Percentiles rank a stretch among this genome's conserved stretches.
phyloP scores from a whole-genome alignment of 2,329 filamentous ascomycete species.

The Diaporthe eres region DNA sequence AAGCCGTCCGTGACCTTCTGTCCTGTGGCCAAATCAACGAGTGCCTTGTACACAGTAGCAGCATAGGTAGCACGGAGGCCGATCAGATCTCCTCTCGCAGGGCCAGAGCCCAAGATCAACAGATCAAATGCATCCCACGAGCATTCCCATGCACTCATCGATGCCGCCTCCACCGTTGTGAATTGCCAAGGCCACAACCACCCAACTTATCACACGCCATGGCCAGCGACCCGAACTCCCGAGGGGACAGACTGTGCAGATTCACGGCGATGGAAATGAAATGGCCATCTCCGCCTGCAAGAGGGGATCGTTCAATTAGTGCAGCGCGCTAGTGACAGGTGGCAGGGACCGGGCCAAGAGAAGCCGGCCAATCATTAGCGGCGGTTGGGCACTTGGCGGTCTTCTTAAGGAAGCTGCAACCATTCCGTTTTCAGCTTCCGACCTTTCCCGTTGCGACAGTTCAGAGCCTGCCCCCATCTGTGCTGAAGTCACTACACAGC shows the following conservation, averaged over 20 bases:
- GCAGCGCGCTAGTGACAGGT: conserved; percentile 4
- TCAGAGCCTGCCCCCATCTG: conserved; percentile 4
- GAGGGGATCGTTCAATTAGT: conserved; percentile 15
- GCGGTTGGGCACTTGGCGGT: conserved; percentile 11
- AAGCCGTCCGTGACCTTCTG: conserved; percentile 1
- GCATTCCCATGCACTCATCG: neutral
- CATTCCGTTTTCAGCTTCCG: conserved; percentile 28
- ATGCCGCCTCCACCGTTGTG: conserved; percentile 8
- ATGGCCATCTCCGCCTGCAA: conserved; percentile 20
- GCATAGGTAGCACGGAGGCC: conserved; percentile 22
- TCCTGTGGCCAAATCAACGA: neutral
- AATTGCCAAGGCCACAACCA: conserved; percentile 29
- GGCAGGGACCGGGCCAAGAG: conserved; percentile 15
- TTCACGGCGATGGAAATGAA: conserved; percentile 17
- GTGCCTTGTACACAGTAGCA: conserved; percentile 18
- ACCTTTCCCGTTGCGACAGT: conserved; percentile 30
- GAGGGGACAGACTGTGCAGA: neutral
- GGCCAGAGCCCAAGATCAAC: conserved; percentile 10
- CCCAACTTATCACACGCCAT: conserved; percentile 27
- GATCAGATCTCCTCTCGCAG: conserved; percentile 31
- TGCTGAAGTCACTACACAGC: conserved; percentile 10
- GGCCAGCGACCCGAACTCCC: conserved; percentile 27
- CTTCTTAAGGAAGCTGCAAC: conserved; percentile 34
- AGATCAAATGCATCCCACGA: conserved; percentile 14
- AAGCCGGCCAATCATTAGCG: conserved; percentile 17